phyloP scores from a whole-genome alignment of 1,284 basidiomycete species.

The Puccinia novopanici region DNA sequence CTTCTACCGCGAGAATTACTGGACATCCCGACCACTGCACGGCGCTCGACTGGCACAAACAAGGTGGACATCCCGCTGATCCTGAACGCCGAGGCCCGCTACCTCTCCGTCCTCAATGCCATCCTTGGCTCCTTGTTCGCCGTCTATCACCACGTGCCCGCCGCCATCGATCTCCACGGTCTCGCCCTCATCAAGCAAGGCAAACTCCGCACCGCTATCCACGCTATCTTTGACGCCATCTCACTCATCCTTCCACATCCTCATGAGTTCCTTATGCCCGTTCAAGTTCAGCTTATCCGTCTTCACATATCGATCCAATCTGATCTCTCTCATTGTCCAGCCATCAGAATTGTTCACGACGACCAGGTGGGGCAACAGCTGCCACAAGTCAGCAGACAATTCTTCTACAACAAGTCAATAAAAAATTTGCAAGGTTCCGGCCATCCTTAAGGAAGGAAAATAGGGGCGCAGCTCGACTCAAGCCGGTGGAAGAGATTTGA shows the following conservation, averaged over 20 bases:
- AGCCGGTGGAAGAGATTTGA: background rate
- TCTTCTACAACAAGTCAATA: constrained; percentile 29
- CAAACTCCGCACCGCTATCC: constrained; percentile 6
- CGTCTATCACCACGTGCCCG: background rate
- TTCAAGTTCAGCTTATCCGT: too few relatives aligned
- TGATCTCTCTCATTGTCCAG: background rate
- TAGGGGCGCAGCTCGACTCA: background rate
- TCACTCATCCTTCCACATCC: too few relatives aligned
- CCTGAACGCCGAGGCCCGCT: constrained; percentile 18
- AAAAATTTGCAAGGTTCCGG: background rate
- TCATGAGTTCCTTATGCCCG: too few relatives aligned
- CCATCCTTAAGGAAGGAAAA: background rate
- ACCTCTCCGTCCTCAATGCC: constrained; percentile 4
- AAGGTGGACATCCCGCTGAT: background rate
- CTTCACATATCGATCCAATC: background rate
- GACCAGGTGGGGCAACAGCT: background rate
- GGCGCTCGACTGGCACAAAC: background rate
- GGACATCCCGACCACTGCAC: constrained; percentile 1
- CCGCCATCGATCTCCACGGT: background rate
- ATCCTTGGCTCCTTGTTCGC: constrained; percentile 6
- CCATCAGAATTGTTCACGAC: background rate
- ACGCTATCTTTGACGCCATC: background rate
- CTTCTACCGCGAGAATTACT: constrained; percentile 30
- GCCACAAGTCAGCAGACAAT: background rate
- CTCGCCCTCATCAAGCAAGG: constrained; percentile 11